Evolutionary conservation across 2,329 filamentous ascomycete genomes (phyloP).

Genomic region (Ceratocystiopsis brevicomis): DNA sequence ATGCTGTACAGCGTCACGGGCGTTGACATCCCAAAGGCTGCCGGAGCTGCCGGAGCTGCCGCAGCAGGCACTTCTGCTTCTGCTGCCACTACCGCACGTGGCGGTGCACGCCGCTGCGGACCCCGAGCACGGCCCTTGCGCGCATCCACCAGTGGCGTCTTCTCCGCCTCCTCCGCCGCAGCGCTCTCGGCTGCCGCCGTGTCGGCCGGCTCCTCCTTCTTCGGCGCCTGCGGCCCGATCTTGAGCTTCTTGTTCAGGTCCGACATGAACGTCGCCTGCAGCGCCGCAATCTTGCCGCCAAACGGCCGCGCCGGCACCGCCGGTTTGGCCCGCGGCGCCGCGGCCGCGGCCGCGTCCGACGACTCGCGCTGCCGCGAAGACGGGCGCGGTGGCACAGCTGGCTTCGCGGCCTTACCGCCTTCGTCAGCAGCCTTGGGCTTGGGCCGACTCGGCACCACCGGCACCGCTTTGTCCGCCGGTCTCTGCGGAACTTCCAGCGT

Average conservation of each 20-base stretch:
- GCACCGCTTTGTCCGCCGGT: constrained; percentile 17
- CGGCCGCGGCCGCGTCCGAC: constrained; percentile 42
- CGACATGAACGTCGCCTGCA: constrained; percentile 82
- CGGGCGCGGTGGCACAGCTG: constrained; percentile 41
- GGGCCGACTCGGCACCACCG: constrained; percentile 30
- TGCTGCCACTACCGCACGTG: constrained; percentile 12
- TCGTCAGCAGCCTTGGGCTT: constrained; percentile 30
- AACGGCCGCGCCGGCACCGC: constrained; percentile 59
- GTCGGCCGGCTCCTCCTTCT: constrained; percentile 40
- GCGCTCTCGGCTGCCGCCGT: constrained; percentile 29
- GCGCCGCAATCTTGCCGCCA: constrained; percentile 72
- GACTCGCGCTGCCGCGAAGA: constrained; percentile 39
- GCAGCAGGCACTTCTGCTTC: constrained; percentile 15
- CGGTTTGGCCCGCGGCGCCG: constrained; percentile 54
- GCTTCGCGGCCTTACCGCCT: constrained; percentile 24
- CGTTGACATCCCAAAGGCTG: constrained; percentile 24
- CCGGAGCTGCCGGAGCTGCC: constrained; percentile 15
- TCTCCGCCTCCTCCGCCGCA: constrained; percentile 42
- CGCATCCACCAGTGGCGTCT: constrained; percentile 68
- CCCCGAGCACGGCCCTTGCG: constrained; percentile 80
- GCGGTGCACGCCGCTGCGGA: constrained; percentile 39
- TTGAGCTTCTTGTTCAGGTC: constrained; percentile 82
- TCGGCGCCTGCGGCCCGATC: constrained; percentile 61
- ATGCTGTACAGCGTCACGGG: constrained; percentile 33
- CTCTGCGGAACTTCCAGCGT: constrained; percentile 33